These are phyloP conservation scores for Quambalaria eucalypti DNA, from an alignment of 1,284 basidiomycete genomes.

Conservation along the genomic window DNA sequence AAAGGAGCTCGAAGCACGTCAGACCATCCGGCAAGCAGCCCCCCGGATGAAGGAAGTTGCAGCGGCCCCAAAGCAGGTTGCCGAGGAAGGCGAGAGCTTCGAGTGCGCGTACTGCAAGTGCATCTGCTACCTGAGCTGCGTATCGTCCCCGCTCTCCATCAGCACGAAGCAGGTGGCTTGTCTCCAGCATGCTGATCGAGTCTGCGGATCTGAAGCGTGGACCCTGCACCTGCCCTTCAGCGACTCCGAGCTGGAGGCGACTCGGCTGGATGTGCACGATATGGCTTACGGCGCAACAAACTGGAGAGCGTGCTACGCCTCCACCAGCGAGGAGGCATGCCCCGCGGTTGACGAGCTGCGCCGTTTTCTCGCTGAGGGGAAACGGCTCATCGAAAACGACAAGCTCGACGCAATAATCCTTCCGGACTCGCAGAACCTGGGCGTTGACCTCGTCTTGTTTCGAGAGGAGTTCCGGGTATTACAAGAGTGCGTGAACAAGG, in stretches of 20 bases:
- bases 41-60: conserved; percentile 60
- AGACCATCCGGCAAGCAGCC: conserved; percentile 50
- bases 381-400: too few species aligned
- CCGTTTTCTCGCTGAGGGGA: too few species aligned
- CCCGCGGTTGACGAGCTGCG: conserved; percentile 70
- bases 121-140: conserved; percentile 90
- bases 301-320: conserved; percentile 63
- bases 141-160: conserved; percentile 55
- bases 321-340: conserved; percentile 56
- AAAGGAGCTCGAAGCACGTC: conserved; percentile 66
- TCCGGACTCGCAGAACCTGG: too few species aligned
- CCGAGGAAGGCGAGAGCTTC: conserved; percentile 76
- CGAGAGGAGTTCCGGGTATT: too few species aligned
- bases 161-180: conserved; percentile 78
- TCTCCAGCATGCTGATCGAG: conserved; percentile 68
- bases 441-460: too few species aligned
- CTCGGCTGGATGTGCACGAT: conserved; percentile 49
- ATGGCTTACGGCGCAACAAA: conserved; percentile 66
- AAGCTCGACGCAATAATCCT: too few species aligned
- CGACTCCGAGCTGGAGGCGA: conserved; percentile 60
- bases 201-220: conserved; percentile 62
- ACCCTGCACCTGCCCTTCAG: conserved; percentile 70
- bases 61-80: conserved; percentile 71
- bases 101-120: conserved; percentile 86
- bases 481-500: conserved; percentile 73